Percentiles rank a stretch among this genome's conserved stretches.
Conservation (phyloP, 352 stramenopile species). For the Salisapilia sapeloensis region DNA sequence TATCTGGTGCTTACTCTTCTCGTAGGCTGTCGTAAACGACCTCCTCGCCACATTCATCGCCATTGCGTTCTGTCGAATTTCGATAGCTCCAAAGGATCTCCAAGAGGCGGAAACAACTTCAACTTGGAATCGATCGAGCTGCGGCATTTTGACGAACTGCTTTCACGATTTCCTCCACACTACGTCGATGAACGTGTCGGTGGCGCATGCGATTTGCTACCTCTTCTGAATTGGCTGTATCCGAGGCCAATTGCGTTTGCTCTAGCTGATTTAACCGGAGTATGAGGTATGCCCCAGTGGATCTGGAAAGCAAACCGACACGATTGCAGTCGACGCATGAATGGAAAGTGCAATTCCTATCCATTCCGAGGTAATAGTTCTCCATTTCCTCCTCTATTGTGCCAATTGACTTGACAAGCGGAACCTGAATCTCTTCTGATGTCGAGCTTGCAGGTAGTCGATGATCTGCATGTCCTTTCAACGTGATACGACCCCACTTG, state of each 20-base stretch:
- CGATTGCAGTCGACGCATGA: not conserved
- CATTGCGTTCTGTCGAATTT: constrained; percentile 1
- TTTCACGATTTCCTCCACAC: not conserved
- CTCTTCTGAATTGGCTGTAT: not conserved
- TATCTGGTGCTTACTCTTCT: constrained; percentile 50
- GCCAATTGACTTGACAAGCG: constrained; percentile 15
- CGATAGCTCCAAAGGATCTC: too few species aligned
- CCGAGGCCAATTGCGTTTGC: not conserved
- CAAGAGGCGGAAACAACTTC: constrained; percentile 3
- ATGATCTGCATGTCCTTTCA: constrained; percentile 18
- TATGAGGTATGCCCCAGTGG: constrained; percentile 13
- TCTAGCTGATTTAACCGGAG: constrained; percentile 12
- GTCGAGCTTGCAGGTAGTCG: constrained; percentile 7
- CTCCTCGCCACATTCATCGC: constrained; percentile 11
- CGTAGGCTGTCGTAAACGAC: constrained; percentile 30
- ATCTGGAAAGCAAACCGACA: constrained; percentile 18
- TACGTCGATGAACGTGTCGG: not conserved
- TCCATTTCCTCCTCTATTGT: constrained; percentile 25
- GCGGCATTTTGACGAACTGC: not conserved
- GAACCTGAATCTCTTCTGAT: constrained; percentile 15
- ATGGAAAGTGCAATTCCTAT: constrained; percentile 4
- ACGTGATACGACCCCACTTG: constrained; percentile 19
- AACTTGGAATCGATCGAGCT: constrained; percentile 1
- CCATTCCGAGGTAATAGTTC: constrained; percentile 37
- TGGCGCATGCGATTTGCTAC: not conserved